These are phyloP conservation scores for Phoma herbarum DNA, from an alignment of 2,329 filamentous ascomycete genomes.

Conservation along the genomic window DNA sequence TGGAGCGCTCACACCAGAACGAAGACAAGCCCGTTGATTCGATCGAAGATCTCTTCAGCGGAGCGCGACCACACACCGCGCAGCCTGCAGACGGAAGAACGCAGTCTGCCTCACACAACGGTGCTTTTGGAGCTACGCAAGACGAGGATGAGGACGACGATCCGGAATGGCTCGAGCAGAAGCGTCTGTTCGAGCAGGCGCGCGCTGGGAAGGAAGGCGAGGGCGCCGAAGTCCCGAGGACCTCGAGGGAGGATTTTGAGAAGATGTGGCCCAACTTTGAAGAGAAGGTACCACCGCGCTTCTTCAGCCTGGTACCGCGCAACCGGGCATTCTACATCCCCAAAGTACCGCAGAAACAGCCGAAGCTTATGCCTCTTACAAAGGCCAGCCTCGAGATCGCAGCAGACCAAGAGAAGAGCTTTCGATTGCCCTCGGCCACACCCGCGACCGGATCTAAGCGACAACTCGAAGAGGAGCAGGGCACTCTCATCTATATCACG, in stretches of 20 bases:
- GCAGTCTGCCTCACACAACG: constrained; percentile 29
- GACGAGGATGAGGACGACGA: constrained; percentile 46
- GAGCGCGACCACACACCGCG: constrained; percentile 14
- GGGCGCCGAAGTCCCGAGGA: constrained; percentile 71
- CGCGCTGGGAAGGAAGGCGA: constrained; percentile 50
- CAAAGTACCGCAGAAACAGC: constrained; percentile 79
- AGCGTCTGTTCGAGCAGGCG: constrained; percentile 43
- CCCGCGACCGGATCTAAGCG: constrained; percentile 57
- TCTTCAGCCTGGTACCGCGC: constrained; percentile 82
- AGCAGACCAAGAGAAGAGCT: constrained; percentile 84
- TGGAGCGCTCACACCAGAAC: constrained; percentile 39
- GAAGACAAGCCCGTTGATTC: constrained; percentile 52
- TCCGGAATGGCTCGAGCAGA: constrained; percentile 46
- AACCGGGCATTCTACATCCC: constrained; percentile 80
- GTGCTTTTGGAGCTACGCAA: constrained; percentile 29
- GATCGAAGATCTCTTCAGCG: constrained; percentile 33
- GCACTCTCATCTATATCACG: constrained; percentile 61
- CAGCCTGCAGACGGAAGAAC: constrained; percentile 27
- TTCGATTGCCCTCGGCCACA: constrained; percentile 72
- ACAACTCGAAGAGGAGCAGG: constrained; percentile 61
- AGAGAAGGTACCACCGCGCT: constrained; percentile 76
- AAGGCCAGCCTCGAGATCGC: constrained; percentile 90
- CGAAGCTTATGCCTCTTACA: constrained; percentile 82
- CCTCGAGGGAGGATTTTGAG: constrained; percentile 77
- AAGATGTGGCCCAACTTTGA: constrained; percentile 85